Conservation (phyloP, 2,329 filamentous ascomycete species). For the Coniochaeta hoffmannii region DNA sequence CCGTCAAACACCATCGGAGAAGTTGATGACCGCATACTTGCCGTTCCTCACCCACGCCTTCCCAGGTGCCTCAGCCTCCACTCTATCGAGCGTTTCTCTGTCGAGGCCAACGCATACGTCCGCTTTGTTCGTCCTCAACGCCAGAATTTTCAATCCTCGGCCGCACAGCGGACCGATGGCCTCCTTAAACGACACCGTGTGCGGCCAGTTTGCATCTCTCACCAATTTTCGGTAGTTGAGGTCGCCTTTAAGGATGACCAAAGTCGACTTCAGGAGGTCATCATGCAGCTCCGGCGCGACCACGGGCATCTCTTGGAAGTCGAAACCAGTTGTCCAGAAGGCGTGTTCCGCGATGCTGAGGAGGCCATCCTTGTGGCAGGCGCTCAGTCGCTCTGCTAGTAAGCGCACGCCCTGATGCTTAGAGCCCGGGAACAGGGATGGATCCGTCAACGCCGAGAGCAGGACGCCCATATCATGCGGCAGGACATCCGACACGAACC, state of each 20-base stretch:
- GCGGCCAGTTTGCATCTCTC: not conserved
- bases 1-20: not conserved
- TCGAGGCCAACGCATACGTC: not conserved
- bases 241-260: not conserved
- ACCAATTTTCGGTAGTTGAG: not conserved
- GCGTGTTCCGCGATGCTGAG: not conserved
- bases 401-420: not conserved
- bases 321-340: not conserved
- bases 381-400: not conserved
- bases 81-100: not conserved
- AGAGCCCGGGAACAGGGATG: not conserved
- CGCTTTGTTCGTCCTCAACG: not conserved
- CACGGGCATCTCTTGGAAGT: not conserved
- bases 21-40: not conserved
- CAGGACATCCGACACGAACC: not conserved
- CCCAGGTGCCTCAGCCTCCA: not conserved
- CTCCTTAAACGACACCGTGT: not conserved
- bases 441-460: not conserved
- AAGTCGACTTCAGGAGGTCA: not conserved
- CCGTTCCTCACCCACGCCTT: not conserved
- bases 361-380: not conserved
- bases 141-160: not conserved
- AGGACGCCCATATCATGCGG: not conserved
- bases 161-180: not conserved
- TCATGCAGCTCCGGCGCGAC: not conserved